Conservation (phyloP, 2,329 filamentous ascomycete species). For the Ascocoryne sarcoides region DNA sequence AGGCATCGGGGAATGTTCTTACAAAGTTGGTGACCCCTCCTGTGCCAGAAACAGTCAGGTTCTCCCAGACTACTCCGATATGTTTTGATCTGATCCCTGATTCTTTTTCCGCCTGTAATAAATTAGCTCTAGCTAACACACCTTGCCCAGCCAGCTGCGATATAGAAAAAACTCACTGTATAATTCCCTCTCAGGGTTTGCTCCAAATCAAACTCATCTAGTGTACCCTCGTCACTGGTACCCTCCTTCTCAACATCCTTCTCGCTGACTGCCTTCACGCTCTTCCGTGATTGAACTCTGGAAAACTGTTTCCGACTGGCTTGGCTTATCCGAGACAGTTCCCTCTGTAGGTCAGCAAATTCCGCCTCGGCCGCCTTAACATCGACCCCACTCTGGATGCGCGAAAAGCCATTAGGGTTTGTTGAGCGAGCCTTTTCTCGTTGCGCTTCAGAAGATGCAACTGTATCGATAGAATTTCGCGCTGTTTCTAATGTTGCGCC, state of each 20-base stretch:
- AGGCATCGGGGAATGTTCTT: slow-evolving; percentile 66
- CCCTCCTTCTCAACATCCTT: slow-evolving; percentile 53
- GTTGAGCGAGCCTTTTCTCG: slow-evolving; percentile 22
- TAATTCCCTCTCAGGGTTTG: slow-evolving; percentile 61
- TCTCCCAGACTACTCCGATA: slow-evolving; percentile 72
- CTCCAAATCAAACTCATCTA: slow-evolving; percentile 65
- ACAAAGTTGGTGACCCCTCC: slow-evolving; percentile 64
- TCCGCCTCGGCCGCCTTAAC: slow-evolving; percentile 61
- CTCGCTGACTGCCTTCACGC: slow-evolving; percentile 19
- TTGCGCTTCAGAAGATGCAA: slow-evolving; percentile 37
- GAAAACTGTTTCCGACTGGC: slow-evolving; percentile 40
- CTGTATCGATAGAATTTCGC: too few relatives aligned
- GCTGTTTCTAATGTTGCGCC: too few relatives aligned
- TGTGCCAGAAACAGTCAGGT: slow-evolving; percentile 65
- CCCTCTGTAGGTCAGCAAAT: slow-evolving; percentile 57
- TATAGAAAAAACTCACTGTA: slow-evolving; percentile 30
- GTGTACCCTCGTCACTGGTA: slow-evolving; percentile 30
- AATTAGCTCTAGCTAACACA: slow-evolving; percentile 1
- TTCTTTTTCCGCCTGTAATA: slow-evolving; percentile 50
- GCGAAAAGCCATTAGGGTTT: slow-evolving; percentile 41
- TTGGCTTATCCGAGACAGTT: slow-evolving; percentile 49
- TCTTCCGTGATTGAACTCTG: slow-evolving; percentile 35
- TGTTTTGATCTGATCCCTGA: slow-evolving; percentile 76
- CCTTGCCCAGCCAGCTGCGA: too few relatives aligned
- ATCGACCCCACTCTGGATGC: slow-evolving; percentile 37